Percentiles rank a stretch among this genome's conserved stretches.
Conservation (phyloP, 371 early-diverging fungal species). For the Capniomyces stellatus region DNA sequence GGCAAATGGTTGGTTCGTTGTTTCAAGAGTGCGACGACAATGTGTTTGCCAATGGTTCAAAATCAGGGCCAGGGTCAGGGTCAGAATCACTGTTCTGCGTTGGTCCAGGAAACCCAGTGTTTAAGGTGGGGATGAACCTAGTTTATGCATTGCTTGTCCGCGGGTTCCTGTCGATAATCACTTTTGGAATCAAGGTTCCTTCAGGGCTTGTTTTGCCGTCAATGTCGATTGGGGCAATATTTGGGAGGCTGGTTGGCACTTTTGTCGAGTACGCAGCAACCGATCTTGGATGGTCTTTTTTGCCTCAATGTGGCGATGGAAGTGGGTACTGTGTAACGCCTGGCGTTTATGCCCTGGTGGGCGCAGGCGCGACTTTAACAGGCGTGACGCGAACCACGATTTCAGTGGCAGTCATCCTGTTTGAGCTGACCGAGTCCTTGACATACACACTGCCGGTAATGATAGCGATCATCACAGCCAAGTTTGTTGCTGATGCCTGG, state of each 20-base stretch:
- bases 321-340: conserved; percentile 61
- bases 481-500: conserved; percentile 73
- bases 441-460: conserved; percentile 74
- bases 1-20: conserved; percentile 42
- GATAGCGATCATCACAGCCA: conserved; percentile 73
- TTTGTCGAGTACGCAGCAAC: conserved; percentile 40
- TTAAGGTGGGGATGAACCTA: conserved; percentile 10
- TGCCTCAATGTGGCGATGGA: conserved; percentile 37
- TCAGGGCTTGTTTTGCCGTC: conserved; percentile 60
- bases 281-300: conserved; percentile 36
- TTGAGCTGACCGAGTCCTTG: conserved; percentile 81
- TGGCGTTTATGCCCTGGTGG: conserved; percentile 88
- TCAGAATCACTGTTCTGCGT: conserved; percentile 10
- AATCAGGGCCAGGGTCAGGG: conserved; percentile 11
- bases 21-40: conserved; percentile 52
- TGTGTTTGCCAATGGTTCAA: no score
- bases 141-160: conserved; percentile 17
- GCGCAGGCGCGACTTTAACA: conserved; percentile 78
- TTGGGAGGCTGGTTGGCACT: conserved; percentile 59
- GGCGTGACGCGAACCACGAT: conserved; percentile 91
- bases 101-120: conserved; percentile 4
- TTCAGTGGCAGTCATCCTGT: conserved; percentile 81
- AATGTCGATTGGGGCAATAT: conserved; percentile 61
- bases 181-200: conserved; percentile 65
- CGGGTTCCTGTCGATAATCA: conserved; percentile 44